These are phyloP conservation scores for Pyrenochaeta sp. DNA, from an alignment of 2,329 filamentous ascomycete species.

Conservation along the genomic window DNA sequence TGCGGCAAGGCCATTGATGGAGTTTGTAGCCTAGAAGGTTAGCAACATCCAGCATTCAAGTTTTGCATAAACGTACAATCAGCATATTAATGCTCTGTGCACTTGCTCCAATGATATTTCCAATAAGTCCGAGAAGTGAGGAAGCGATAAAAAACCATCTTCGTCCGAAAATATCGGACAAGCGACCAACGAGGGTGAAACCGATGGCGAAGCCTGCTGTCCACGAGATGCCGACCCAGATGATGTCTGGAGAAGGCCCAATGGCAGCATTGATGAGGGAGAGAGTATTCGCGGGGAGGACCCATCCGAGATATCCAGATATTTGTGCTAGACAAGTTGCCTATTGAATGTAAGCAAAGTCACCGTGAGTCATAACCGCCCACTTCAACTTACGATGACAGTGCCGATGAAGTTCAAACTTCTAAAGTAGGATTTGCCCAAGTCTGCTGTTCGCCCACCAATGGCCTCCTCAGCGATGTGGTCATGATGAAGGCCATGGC, in stretches of 20 bases:
- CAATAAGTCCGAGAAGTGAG: constrained; percentile 44
- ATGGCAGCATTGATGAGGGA: constrained; percentile 49
- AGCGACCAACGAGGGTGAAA: constrained; percentile 48
- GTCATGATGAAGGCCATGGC: constrained; percentile 37
- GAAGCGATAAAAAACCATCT: constrained; percentile 48
- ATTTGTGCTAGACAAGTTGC: constrained; percentile 44
- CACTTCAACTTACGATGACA: constrained; percentile 32
- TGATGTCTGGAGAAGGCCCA: constrained; percentile 49
- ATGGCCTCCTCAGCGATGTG: constrained; percentile 39
- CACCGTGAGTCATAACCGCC: too few species aligned
- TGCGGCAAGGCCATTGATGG: constrained; percentile 50
- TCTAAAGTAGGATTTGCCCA: constrained; percentile 37
- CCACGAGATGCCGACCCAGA: constrained; percentile 49
- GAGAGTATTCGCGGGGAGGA: constrained; percentile 41
- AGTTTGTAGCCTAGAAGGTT: constrained; percentile 32
- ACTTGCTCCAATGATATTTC: constrained; percentile 48
- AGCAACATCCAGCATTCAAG: constrained; percentile 1
- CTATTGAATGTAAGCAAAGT: constrained; percentile 14
- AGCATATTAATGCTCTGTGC: constrained; percentile 45
- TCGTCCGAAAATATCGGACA: constrained; percentile 52
- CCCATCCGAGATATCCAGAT: constrained; percentile 42
- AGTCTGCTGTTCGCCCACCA: constrained; percentile 34
- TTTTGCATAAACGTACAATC: constrained; percentile 24
- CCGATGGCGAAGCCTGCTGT: constrained; percentile 47
- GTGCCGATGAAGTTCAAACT: constrained; percentile 41